phyloP scores from a whole-genome alignment of 345 rosid species.

The Salix suchowensis region DNA sequence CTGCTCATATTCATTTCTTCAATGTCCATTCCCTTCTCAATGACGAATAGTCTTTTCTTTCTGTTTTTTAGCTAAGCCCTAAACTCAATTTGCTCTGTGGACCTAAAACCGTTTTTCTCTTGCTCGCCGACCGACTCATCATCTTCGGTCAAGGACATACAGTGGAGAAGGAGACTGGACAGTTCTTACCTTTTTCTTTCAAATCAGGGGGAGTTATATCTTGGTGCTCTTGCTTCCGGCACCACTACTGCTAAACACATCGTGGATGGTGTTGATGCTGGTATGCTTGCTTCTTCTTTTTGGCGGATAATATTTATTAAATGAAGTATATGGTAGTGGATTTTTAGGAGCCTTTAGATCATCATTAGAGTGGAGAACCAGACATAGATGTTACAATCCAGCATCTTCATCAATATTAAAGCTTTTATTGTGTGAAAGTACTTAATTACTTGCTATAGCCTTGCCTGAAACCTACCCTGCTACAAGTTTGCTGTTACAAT shows the following conservation, averaged over 20 bases:
- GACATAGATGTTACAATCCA: background rate
- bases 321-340: background rate
- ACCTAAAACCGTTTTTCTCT: slow-evolving; percentile 43
- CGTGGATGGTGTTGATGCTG: slow-evolving; percentile 77
- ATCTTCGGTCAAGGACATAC: slow-evolving; percentile 58
- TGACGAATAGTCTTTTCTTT: slow-evolving; percentile 30
- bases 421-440: background rate
- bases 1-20: slow-evolving; percentile 53
- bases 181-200: slow-evolving; percentile 64
- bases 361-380: background rate
- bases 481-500: no score
- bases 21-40: slow-evolving; percentile 50
- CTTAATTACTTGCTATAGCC: background rate
- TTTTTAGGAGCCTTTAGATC: background rate
- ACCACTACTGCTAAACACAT: slow-evolving; percentile 36
- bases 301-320: background rate
- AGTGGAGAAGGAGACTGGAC: slow-evolving; percentile 57
- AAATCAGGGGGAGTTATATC: slow-evolving; percentile 48
- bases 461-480: background rate
- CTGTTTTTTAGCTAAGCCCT: background rate
- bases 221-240: slow-evolving; percentile 41
- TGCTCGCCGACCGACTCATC: slow-evolving; percentile 47
- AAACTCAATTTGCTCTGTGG: slow-evolving; percentile 27
- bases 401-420: background rate
- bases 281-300: slow-evolving; percentile 25